Percentiles rank a stretch among this genome's conserved stretches.
Evolutionary conservation across 768 basidiomycete species (phyloP).

Genomic region (Suillus clintonianus): DNA sequence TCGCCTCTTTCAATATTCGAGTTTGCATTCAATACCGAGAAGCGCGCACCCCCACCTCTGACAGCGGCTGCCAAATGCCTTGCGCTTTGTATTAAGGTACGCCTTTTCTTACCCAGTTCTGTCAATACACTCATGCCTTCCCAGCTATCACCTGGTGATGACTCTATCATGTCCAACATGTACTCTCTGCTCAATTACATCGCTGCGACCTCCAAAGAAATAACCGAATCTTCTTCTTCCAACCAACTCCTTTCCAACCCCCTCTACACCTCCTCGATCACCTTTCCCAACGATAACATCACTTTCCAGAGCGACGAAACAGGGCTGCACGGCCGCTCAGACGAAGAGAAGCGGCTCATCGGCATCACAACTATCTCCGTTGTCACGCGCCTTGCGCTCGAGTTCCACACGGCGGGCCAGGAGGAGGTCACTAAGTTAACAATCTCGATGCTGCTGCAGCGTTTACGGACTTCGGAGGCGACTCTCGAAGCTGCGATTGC

Average conservation of each 20-base stretch:
- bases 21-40: constrained; percentile 75
- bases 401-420: constrained; percentile 56
- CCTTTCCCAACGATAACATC: constrained; percentile 44
- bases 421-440: constrained; percentile 91
- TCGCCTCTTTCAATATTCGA: constrained; percentile 88
- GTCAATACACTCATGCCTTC: constrained; percentile 7
- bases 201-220: constrained; percentile 79
- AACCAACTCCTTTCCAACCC: constrained; percentile 45
- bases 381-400: constrained; percentile 83
- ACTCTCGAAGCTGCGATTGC: constrained; percentile 90
- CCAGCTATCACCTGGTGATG: constrained; percentile 83
- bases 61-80: constrained; percentile 88
- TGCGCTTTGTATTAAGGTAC: constrained; percentile 83
- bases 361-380: constrained; percentile 92
- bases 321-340: constrained; percentile 67
- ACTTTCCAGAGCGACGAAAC: constrained; percentile 61
- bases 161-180: constrained; percentile 91
- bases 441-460: constrained; percentile 90
- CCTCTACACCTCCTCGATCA: constrained; percentile 33
- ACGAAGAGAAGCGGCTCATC: constrained; percentile 82
- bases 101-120: constrained; percentile 12
- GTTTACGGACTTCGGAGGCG: constrained; percentile 81
- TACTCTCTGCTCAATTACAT: constrained; percentile 95
- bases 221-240: constrained; percentile 51
- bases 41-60: constrained; percentile 74